These are phyloP conservation scores for Lippia alba DNA, from an alignment of 305 asterid genomes.

Conservation along the genomic window DNA sequence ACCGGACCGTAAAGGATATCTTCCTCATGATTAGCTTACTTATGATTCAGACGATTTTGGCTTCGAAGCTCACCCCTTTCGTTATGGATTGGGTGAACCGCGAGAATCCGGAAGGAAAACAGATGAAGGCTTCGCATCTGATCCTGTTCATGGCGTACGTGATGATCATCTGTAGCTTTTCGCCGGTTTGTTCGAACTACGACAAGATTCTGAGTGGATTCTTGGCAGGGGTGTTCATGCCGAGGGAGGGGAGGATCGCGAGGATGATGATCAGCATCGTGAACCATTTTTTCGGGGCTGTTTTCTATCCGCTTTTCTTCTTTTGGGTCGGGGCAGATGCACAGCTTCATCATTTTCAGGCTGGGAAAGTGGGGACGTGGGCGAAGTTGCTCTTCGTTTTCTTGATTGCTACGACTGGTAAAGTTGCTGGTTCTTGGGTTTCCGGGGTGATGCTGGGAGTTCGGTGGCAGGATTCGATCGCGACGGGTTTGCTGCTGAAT, in stretches of 20 bases:
- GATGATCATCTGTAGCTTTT: slow-evolving; percentile 61
- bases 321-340: slow-evolving; percentile 82
- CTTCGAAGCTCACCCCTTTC: slow-evolving; percentile 66
- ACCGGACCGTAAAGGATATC: slow-evolving; percentile 29
- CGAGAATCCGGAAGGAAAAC: slow-evolving; percentile 90
- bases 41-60: slow-evolving; percentile 50
- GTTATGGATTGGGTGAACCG: slow-evolving; percentile 90
- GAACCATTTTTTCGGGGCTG: slow-evolving; percentile 70
- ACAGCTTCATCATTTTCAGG: slow-evolving; percentile 50
- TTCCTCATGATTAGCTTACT: slow-evolving; percentile 46
- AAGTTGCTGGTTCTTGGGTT: slow-evolving; percentile 67
- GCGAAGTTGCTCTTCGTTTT: slow-evolving; percentile 42
- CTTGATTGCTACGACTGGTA: slow-evolving; percentile 62
- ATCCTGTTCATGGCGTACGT: slow-evolving; percentile 72
- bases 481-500: slow-evolving; percentile 72
- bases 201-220: slow-evolving; percentile 77
- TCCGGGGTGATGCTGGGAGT: slow-evolving; percentile 78
- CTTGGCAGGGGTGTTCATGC: slow-evolving; percentile 88
- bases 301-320: slow-evolving; percentile 82
- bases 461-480: slow-evolving; percentile 88
- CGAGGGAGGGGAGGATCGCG: slow-evolving; percentile 84
- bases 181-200: slow-evolving; percentile 51
- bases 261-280: slow-evolving; percentile 75
- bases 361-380: slow-evolving; percentile 52
- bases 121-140: slow-evolving; percentile 87